A percentile compares a stretch with the other conserved stretches of the same genome.
phyloP scores from a whole-genome alignment of 2,329 filamentous ascomycete species.

The Fusarium albosuccineum region DNA sequence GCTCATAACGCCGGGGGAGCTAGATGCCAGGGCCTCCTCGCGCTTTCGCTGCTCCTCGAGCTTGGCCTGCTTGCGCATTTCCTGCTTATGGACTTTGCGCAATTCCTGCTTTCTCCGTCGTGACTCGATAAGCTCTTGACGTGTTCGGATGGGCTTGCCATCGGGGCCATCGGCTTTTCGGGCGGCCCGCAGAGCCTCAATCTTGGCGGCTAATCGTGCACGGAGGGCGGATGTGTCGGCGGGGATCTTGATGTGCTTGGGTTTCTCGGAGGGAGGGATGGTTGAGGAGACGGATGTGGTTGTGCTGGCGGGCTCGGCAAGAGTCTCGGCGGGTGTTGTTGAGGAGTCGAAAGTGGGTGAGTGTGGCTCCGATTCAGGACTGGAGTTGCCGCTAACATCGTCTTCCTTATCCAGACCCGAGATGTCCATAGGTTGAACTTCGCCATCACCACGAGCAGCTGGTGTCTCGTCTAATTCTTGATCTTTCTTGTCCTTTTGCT shows the following conservation, averaged over 20 bases:
- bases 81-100: conserved; percentile 90
- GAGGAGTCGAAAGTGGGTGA: conserved; percentile 70
- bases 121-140: conserved; percentile 92
- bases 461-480: conserved; percentile 28
- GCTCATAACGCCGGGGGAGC: conserved; percentile 71
- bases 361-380: conserved; percentile 63
- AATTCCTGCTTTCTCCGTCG: conserved; percentile 89
- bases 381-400: conserved; percentile 60
- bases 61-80: conserved; percentile 80
- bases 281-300: conserved; percentile 79
- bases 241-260: conserved; percentile 76
- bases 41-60: conserved; percentile 80
- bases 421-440: conserved; percentile 45
- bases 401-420: conserved; percentile 55
- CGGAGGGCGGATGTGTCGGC: conserved; percentile 81
- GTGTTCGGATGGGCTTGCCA: conserved; percentile 81
- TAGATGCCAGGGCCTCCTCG: conserved; percentile 73
- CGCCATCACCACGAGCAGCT: conserved; percentile 20
- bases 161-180: conserved; percentile 89
- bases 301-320: conserved; percentile 64
- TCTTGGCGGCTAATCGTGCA: conserved; percentile 82
- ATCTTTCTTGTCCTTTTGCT: conserved; percentile 37
- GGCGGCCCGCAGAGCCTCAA: conserved; percentile 85
- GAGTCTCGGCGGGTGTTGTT: conserved; percentile 53
- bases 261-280: conserved; percentile 69